Conservation (phyloP, 345 rosid genomes). For the Rhodomyrtus tomentosa region DNA sequence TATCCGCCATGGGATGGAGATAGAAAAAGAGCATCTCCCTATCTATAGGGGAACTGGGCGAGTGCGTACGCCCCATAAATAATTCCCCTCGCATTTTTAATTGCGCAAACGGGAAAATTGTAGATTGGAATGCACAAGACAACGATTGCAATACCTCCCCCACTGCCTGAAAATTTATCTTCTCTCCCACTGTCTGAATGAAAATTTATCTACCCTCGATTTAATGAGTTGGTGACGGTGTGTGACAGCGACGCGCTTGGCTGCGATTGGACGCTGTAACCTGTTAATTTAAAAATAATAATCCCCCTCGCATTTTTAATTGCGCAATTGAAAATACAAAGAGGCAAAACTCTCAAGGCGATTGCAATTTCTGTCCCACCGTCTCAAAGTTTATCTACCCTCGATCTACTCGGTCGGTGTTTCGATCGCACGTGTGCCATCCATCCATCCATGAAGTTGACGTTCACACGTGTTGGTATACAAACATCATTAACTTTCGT, state of each 20-base stretch:
- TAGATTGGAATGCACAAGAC: not conserved
- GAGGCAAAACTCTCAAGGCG: too few species aligned
- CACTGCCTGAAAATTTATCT: not conserved
- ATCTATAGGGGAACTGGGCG: not conserved
- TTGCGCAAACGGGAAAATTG: not conserved
- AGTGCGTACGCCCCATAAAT: not conserved
- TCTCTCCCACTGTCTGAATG: not conserved
- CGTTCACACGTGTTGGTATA: not conserved
- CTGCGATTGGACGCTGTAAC: not conserved
- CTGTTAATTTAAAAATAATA: too few species aligned
- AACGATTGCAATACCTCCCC: not conserved
- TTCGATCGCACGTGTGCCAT: not conserved
- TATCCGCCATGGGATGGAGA: slow-evolving; percentile 12
- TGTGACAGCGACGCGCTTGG: not conserved
- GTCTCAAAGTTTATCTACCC: too few species aligned
- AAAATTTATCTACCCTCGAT: not conserved
- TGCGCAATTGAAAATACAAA: too few species aligned
- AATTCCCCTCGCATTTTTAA: not conserved
- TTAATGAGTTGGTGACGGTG: not conserved
- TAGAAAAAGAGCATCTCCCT: not conserved
- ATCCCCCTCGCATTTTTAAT: too few species aligned
- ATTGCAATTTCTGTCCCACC: too few species aligned
- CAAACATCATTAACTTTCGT: not conserved
- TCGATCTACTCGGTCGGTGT: too few species aligned
- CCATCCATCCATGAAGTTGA: not conserved